Percentiles rank a stretch among this genome's conserved stretches.
Evolutionary conservation across 2,329 filamentous ascomycete species (phyloP).

Genomic region (Stenocarpella maydis): DNA sequence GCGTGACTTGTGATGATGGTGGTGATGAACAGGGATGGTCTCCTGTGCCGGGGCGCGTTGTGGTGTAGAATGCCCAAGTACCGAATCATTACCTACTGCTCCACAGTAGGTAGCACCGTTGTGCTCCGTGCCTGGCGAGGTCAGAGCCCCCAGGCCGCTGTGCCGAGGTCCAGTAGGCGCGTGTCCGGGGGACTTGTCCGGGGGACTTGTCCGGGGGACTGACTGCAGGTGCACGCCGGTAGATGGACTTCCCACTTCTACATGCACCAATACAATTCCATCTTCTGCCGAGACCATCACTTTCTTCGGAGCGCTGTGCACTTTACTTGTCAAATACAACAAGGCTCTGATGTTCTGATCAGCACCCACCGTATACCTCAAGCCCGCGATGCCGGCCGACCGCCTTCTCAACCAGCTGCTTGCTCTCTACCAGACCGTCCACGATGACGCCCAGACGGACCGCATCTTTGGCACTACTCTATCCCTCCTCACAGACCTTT

Average conservation of each 20-base stretch:
- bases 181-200: conserved; percentile 29
- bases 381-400: conserved; percentile 67
- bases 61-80: too few species aligned
- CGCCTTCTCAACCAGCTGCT: conserved; percentile 72
- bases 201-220: too few species aligned
- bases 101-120: too few species aligned
- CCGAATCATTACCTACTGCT: too few species aligned
- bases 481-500: conserved; percentile 72
- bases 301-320: neutral
- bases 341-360: neutral
- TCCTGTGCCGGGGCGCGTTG: neutral
- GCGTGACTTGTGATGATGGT: neutral
- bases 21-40: conserved; percentile 22
- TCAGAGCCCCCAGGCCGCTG: conserved; percentile 14
- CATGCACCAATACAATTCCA: neutral
- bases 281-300: neutral
- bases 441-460: conserved; percentile 59
- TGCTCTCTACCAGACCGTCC: conserved; percentile 63
- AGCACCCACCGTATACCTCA: neutral
- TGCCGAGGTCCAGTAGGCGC: conserved; percentile 42
- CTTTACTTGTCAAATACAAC: neutral
- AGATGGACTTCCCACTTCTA: conserved; percentile 1
- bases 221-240: conserved; percentile 5
- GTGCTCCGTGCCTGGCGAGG: conserved; percentile 1
- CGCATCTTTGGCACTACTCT: conserved; percentile 72